A percentile compares a stretch with the other conserved stretches of the same genome.
These are phyloP conservation scores for Phytophthora sp. DNA, from an alignment of 352 stramenopile species.

Conservation along the genomic window DNA sequence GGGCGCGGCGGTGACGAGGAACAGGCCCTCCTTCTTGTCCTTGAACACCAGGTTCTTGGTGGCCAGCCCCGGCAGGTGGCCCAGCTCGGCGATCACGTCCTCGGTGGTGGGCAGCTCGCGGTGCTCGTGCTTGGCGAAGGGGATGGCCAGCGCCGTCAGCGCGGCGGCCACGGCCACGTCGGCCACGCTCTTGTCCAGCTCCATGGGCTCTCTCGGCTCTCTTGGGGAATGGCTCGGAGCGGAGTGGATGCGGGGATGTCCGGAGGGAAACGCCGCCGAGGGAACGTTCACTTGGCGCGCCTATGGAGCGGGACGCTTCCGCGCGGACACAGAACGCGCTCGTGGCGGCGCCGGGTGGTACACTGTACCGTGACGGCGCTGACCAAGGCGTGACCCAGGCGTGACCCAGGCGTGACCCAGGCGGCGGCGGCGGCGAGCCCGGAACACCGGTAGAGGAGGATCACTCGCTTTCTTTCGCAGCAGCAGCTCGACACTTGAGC, in stretches of 20 bases:
- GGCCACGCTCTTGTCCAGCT: constrained; percentile 42
- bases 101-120: constrained; percentile 71
- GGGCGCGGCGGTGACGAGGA: constrained; percentile 91
- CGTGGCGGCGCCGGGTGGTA: too few relatives aligned
- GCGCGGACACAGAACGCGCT: too few relatives aligned
- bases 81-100: constrained; percentile 66
- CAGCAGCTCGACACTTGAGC: background rate
- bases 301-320: too few relatives aligned
- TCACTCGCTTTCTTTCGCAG: constrained; percentile 5
- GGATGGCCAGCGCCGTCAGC: constrained; percentile 66
- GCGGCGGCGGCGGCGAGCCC: too few relatives aligned
- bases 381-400: too few relatives aligned
- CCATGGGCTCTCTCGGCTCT: too few relatives aligned
- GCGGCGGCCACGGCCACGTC: constrained; percentile 64
- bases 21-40: constrained; percentile 97
- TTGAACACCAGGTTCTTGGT: constrained; percentile 98
- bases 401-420: too few relatives aligned
- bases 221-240: too few relatives aligned
- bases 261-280: too few relatives aligned
- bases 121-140: constrained; percentile 62
- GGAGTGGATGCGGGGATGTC: background rate
- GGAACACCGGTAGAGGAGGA: too few relatives aligned
- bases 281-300: too few relatives aligned
- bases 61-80: constrained; percentile 82
- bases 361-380: too few relatives aligned